Evolutionary conservation across 1,284 basidiomycete genomes (phyloP), one percentile per base, ranked within the genome.

Genomic region (Fomitopsis betulina): DNA sequence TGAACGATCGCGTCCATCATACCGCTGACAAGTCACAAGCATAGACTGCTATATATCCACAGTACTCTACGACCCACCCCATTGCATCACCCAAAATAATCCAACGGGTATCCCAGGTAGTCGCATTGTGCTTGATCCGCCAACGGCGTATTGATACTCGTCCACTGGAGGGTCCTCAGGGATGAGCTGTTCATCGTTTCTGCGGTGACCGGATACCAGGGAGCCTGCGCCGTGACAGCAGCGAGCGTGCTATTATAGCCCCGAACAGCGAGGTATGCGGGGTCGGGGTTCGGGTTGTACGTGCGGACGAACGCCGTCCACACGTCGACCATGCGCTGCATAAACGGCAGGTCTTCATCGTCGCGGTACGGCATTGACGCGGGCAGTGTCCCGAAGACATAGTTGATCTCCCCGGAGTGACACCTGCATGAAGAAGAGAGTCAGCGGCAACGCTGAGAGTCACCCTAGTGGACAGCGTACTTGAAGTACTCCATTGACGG

Each of bases 281-380:
- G 66, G 47, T 72, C 68, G 1, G 74, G 76, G 62, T 78, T 78
- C 6, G 76, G 77, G 56, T 78, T 62, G 63, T 72, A 72, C 19
- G 72, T 73, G 55, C 75, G 69, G 17, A 71, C 74, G 59, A 78
- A 79, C 3, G 71, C 62, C 0, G 72, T 66, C 76, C 75, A 79
- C 27, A 67, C 58, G 59, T 77, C 76, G 37, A 73, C 59, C 35
- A 63, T 64, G 54, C 71, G 62, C 62, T 76, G 75, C 58, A 70
- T 69, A 63, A 75, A 70, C 5, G 70, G 70, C 33, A 76, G 67
- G 60, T 77, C 76, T 37, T 69, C 62, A 27, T 63, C 66, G 60
- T 77, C 75, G 21, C 75, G 73, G 62, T 72, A 76, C 2, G 72
- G 72, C 17, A 64, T 64, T 9, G 35, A 35, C 13, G 17, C 68